Evolutionary conservation across 1,139 yeast species (phyloP).

Genomic region (Hyphopichia buzzinii): DNA sequence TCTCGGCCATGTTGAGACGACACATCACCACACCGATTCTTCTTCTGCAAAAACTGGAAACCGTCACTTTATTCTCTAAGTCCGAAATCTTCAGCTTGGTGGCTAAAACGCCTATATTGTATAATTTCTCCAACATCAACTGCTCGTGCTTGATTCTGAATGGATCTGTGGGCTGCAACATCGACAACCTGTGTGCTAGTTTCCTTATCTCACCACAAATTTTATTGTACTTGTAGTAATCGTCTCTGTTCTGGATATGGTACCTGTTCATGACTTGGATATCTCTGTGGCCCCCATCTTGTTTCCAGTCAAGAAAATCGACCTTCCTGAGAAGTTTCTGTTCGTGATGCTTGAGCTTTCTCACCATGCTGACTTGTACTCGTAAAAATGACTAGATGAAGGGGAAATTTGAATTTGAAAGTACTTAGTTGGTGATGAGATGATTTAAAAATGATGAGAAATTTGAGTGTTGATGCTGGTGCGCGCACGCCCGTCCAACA

Average conservation of each 20-base stretch:
- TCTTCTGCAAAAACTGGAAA: slow-evolving; percentile 87
- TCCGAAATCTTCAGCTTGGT: slow-evolving; percentile 90
- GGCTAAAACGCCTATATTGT: slow-evolving; percentile 81
- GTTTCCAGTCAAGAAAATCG: slow-evolving; percentile 97
- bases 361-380: slow-evolving; percentile 56
- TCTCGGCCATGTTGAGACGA: slow-evolving; percentile 90
- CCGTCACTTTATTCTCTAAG: slow-evolving; percentile 86
- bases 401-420: not conserved
- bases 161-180: slow-evolving; percentile 83
- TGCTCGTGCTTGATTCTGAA: slow-evolving; percentile 86
- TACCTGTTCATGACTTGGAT: slow-evolving; percentile 93
- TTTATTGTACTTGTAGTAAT: slow-evolving; percentile 89
- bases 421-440: no score
- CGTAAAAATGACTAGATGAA: not conserved
- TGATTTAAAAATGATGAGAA: no score
- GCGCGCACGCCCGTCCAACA: no score
- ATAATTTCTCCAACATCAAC: slow-evolving; percentile 77
- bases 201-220: slow-evolving; percentile 90
- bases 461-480: no score
- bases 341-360: slow-evolving; percentile 92
- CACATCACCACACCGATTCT: slow-evolving; percentile 95
- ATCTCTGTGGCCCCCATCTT: slow-evolving; percentile 92
- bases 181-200: slow-evolving; percentile 79
- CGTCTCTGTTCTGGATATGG: slow-evolving; percentile 92
- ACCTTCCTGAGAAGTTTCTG: slow-evolving; percentile 92